A percentile compares a stretch with the other conserved stretches of the same genome.
Conservation (phyloP, 257 asterid species). For the Solanum tarijense region DNA sequence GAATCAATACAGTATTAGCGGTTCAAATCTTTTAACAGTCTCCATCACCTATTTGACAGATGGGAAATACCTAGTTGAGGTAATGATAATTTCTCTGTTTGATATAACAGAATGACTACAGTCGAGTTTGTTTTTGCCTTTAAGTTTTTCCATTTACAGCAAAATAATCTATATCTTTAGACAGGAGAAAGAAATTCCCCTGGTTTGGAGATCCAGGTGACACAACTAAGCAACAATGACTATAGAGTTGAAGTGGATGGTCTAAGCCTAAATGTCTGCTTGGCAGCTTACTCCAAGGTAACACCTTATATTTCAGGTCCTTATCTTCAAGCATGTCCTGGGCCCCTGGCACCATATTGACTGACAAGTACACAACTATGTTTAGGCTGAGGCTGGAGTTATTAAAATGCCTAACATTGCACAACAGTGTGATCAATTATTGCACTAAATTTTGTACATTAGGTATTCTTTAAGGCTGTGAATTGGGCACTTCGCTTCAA, state of each 20-base stretch:
- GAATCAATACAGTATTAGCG: conserved; percentile 39
- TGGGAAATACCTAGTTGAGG: conserved; percentile 77
- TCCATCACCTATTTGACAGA: conserved; percentile 38
- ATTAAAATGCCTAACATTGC: not conserved
- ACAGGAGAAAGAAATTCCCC: conserved; percentile 41
- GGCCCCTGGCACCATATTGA: not conserved
- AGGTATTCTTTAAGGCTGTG: not conserved
- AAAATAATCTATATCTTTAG: conserved; percentile 27
- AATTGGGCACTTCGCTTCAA: not conserved
- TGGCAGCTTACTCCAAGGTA: conserved; percentile 78
- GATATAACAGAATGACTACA: not conserved
- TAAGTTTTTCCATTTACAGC: conserved; percentile 6
- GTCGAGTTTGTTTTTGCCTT: not conserved
- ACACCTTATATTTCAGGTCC: not conserved
- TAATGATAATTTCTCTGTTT: conserved; percentile 12
- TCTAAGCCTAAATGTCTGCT: conserved; percentile 51
- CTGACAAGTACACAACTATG: not conserved
- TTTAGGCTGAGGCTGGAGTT: not conserved
- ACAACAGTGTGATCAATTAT: not conserved
- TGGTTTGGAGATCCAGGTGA: conserved; percentile 44
- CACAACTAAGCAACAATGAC: conserved; percentile 41
- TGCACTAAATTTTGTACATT: not conserved
- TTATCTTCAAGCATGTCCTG: not conserved
- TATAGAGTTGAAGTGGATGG: conserved; percentile 79
- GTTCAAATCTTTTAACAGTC: conserved; percentile 29